These are phyloP conservation scores for Colletotrichum plurivorum DNA, from an alignment of 2,329 filamentous ascomycete genomes.

Conservation along the genomic window DNA sequence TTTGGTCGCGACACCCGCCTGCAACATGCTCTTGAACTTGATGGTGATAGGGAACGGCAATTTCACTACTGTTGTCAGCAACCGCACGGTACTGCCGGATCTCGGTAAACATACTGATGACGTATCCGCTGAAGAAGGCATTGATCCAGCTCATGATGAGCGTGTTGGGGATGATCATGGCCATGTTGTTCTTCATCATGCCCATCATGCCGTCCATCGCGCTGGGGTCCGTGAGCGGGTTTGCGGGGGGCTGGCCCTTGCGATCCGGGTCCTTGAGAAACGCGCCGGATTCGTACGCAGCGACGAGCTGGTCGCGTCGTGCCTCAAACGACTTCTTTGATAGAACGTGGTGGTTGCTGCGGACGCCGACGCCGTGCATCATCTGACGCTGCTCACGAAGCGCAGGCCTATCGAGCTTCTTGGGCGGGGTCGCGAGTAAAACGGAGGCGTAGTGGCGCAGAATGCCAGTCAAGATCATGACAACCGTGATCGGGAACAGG, in stretches of 20 bases:
- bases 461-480: constrained; percentile 97
- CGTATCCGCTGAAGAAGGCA: constrained; percentile 97
- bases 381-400: constrained; percentile 91
- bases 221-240: constrained; percentile 94
- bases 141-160: constrained; percentile 99
- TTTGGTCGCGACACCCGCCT: constrained; percentile 94
- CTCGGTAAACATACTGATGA: constrained; percentile 77
- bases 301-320: constrained; percentile 85
- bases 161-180: constrained; percentile 99
- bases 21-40: constrained; percentile 99
- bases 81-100: background rate
- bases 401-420: constrained; percentile 81
- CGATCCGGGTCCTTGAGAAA: constrained; percentile 92
- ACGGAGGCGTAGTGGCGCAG: constrained; percentile 96
- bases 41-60: constrained; percentile 96
- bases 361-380: constrained; percentile 86
- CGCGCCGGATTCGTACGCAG: constrained; percentile 85
- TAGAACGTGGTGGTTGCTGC: constrained; percentile 85
- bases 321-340: constrained; percentile 82
- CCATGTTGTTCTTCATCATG: constrained; percentile 99
- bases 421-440: constrained; percentile 88
- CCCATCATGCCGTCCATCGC: constrained; percentile 99
- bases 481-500: constrained; percentile 94
- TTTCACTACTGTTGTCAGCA: constrained; percentile 77
- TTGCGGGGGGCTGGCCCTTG: constrained; percentile 88